phyloP scores from a whole-genome alignment of 78 protist species.

The Mastigamoeba balamuthi region DNA sequence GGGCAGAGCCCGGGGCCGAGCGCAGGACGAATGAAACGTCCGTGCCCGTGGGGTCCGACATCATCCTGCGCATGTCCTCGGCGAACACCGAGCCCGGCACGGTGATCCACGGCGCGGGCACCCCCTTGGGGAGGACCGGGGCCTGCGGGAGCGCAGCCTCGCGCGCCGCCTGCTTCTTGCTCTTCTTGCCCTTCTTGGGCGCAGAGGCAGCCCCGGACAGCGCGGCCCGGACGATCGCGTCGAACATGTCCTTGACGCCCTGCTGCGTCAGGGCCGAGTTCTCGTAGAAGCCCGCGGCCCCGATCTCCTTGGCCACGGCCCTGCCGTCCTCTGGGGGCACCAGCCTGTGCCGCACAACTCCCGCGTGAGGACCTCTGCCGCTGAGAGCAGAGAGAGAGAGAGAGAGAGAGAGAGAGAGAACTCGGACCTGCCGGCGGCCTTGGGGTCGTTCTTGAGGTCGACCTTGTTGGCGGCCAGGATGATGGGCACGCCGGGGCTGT shows the following conservation, averaged over 20 bases:
- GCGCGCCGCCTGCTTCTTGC: background rate
- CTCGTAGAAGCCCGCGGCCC: conserved; percentile 72
- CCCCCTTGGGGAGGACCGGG: background rate
- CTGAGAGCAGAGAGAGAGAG: no score
- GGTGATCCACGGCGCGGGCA: background rate
- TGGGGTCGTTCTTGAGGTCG: conserved; percentile 19
- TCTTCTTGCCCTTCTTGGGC: background rate
- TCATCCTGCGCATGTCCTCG: background rate
- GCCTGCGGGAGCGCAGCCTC: background rate
- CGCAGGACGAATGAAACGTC: background rate
- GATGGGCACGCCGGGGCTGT: conserved; percentile 53
- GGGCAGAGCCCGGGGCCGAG: background rate
- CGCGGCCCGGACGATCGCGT: conserved; percentile 70
- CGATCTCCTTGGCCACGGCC: conserved; percentile 34
- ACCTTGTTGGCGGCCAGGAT: conserved; percentile 73
- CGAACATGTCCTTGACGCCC: conserved; percentile 85
- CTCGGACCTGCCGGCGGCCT: no score
- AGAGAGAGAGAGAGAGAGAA: no score
- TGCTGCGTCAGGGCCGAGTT: conserved; percentile 82
- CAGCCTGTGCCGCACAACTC: background rate
- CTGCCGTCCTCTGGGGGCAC: conserved; percentile 32
- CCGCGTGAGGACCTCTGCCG: no score
- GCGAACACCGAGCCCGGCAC: background rate
- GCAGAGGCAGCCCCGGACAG: no score
- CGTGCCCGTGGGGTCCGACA: background rate